Percentiles rank a stretch among this genome's conserved stretches.
phyloP scores from a whole-genome alignment of 2,329 filamentous ascomycete species.

The Botryosphaeria dothidea region DNA sequence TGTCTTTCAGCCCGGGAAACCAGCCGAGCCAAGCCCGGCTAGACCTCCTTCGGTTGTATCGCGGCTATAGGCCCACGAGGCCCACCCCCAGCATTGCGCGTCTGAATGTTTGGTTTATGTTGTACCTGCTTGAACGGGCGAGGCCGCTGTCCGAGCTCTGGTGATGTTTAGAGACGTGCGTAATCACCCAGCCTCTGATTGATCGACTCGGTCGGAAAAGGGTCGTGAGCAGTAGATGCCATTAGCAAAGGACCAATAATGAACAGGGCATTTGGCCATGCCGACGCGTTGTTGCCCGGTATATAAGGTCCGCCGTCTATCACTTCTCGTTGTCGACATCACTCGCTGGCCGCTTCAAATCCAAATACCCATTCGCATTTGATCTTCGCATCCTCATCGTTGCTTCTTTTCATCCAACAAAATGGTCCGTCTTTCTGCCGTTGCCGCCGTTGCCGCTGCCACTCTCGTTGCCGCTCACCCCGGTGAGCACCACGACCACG shows the following conservation, averaged over 20 bases:
- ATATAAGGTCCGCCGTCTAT: constrained; percentile 14
- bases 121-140: background rate
- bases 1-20: background rate
- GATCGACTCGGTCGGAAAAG: background rate
- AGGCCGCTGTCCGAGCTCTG: background rate
- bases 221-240: background rate
- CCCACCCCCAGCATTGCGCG: constrained; percentile 4
- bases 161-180: background rate
- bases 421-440: constrained; percentile 28
- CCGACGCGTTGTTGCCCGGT: background rate
- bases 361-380: background rate
- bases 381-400: background rate
- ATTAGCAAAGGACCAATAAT: constrained; percentile 5
- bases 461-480: constrained; percentile 31
- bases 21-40: constrained; percentile 1
- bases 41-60: background rate
- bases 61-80: constrained; percentile 1
- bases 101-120: background rate
- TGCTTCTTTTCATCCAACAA: background rate
- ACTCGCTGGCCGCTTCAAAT: background rate
- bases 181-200: constrained; percentile 16
- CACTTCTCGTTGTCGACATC: constrained; percentile 6
- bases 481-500: constrained; percentile 35
- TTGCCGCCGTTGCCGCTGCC: constrained; percentile 26
- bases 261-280: background rate